Percentiles rank a stretch among this genome's conserved stretches.
These are phyloP conservation scores for Nemania sp. DNA, from an alignment of 2,329 filamentous ascomycete genomes.

Conservation along the genomic window DNA sequence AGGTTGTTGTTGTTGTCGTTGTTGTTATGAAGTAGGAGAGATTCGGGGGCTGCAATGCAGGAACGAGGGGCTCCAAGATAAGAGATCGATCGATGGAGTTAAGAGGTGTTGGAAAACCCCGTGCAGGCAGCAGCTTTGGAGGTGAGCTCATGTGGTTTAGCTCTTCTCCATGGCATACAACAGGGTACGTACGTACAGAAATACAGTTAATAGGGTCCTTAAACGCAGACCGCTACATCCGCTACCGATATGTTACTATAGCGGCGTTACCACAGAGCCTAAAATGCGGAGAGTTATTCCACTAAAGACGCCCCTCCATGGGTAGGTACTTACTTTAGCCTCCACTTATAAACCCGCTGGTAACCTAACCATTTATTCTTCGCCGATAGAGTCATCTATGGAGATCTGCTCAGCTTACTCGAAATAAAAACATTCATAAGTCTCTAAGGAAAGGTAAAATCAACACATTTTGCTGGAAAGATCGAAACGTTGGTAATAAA, in stretches of 20 bases:
- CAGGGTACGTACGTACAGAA: no score
- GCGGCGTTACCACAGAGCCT: neutral
- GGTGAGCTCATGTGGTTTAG: neutral
- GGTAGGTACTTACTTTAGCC: no score
- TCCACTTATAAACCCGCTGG: no score
- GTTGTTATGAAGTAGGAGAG: neutral
- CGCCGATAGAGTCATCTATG: conserved; percentile 8
- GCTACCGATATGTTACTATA: neutral
- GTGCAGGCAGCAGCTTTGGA: conserved; percentile 5
- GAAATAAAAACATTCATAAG: neutral
- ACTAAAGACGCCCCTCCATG: neutral
- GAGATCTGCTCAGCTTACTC: neutral
- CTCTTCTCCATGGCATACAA: no score
- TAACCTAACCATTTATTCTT: neutral
- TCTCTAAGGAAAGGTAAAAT: neutral
- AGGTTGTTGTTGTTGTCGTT: conserved; percentile 7
- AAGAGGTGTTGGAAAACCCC: conserved; percentile 20
- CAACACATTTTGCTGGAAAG: neutral
- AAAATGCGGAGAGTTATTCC: neutral
- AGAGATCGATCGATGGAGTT: conserved; percentile 32
- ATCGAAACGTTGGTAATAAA: neutral
- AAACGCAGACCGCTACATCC: conserved; percentile 30
- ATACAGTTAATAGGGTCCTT: neutral
- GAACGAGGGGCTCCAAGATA: conserved; percentile 27
- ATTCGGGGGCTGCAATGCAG: conserved; percentile 18